Conservation (phyloP, 2,329 filamentous ascomycete genomes). For the Colletotrichum sp. region DNA sequence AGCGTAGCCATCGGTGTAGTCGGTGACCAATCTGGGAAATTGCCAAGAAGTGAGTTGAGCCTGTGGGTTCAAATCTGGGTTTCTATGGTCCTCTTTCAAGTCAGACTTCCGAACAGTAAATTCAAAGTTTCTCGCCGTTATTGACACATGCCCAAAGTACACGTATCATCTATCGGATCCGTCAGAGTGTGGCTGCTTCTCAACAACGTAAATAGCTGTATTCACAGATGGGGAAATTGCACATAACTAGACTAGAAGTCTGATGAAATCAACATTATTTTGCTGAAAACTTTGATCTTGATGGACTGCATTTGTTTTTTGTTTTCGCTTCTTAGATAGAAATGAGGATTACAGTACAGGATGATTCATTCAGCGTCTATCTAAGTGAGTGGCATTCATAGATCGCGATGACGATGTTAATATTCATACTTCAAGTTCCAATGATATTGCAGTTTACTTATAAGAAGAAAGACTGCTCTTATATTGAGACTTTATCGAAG, state of each 20-base stretch:
- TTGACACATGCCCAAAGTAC: not conserved
- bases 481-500: not conserved
- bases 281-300: not conserved
- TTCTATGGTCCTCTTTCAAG: not conserved
- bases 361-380: not conserved
- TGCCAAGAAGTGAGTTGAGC: not conserved
- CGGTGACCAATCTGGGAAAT: not conserved
- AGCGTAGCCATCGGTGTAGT: not conserved
- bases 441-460: not conserved
- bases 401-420: not conserved
- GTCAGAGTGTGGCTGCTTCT: not conserved
- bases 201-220: not conserved
- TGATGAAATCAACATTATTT: not conserved
- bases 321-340: not conserved
- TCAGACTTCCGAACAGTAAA: not conserved
- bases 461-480: not conserved
- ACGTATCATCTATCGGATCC: not conserved
- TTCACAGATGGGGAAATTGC: not conserved
- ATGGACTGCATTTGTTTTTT: not conserved
- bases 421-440: not conserved
- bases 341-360: not conserved
- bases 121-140: accelerated
- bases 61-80: not conserved
- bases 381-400: not conserved
- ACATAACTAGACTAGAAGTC: accelerated